Evolutionary conservation across 2,329 filamentous ascomycete genomes (phyloP).

Genomic region (Verticillium nubilum): DNA sequence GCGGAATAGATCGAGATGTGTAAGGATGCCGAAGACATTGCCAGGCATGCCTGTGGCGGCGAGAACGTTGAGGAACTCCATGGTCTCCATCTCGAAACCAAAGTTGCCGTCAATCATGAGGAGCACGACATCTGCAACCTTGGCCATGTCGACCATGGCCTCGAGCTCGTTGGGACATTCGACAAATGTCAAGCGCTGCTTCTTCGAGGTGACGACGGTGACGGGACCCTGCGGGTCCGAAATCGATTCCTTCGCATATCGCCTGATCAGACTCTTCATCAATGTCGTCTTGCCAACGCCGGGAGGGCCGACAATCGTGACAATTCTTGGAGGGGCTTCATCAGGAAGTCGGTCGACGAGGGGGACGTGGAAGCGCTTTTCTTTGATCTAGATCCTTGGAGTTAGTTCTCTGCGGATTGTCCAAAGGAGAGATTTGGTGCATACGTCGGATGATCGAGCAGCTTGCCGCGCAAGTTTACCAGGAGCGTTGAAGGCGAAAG

Average conservation of each 20-base stretch:
- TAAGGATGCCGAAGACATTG: slow-evolving; percentile 95
- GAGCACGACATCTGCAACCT: slow-evolving; percentile 94
- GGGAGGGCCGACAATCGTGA: slow-evolving; percentile 89
- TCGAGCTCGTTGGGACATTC: slow-evolving; percentile 97
- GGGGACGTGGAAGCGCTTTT: slow-evolving; percentile 93
- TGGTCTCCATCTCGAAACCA: slow-evolving; percentile 99
- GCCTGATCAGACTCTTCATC: slow-evolving; percentile 86
- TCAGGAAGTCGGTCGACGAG: slow-evolving; percentile 93
- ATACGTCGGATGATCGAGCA: slow-evolving; percentile 65
- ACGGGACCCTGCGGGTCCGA: slow-evolving; percentile 86
- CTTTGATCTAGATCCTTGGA: slow-evolving; percentile 62
- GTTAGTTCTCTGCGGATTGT: background rate
- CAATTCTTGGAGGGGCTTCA: slow-evolving; percentile 88
- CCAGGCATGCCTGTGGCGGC: slow-evolving; percentile 96
- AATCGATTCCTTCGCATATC: slow-evolving; percentile 94
- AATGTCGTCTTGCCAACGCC: slow-evolving; percentile 95
- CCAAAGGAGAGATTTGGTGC: slow-evolving; percentile 10
- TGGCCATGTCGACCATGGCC: slow-evolving; percentile 94
- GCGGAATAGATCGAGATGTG: slow-evolving; percentile 90
- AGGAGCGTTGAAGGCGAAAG: slow-evolving; percentile 78
- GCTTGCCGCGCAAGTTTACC: slow-evolving; percentile 74
- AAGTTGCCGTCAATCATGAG: slow-evolving; percentile 99
- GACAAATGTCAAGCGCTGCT: slow-evolving; percentile 87
- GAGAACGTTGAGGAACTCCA: slow-evolving; percentile 96
- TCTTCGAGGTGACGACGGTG: slow-evolving; percentile 94